These are phyloP conservation scores for Nissolia schottii DNA, from an alignment of 306 rosid genomes.

Conservation along the genomic window DNA sequence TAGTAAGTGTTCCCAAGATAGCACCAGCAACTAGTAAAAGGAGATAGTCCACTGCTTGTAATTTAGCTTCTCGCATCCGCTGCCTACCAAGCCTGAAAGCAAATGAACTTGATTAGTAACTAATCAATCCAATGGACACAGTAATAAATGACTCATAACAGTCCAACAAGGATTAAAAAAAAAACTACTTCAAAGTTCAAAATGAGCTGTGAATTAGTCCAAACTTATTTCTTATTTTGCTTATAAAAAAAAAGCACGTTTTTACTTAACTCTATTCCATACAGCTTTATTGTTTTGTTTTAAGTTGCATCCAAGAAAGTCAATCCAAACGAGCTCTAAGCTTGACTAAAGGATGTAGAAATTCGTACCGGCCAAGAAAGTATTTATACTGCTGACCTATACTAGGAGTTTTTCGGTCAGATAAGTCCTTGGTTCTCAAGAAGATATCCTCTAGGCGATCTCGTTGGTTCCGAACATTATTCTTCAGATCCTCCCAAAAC, in stretches of 20 bases:
- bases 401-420: slow-evolving; percentile 55
- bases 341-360: no score
- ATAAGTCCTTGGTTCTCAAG: slow-evolving; percentile 46
- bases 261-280: no score
- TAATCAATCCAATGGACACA: slow-evolving; percentile 9
- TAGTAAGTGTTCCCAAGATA: slow-evolving; percentile 58
- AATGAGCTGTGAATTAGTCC: neutral
- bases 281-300: no score
- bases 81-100: slow-evolving; percentile 60
- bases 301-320: no score
- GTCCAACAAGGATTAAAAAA: neutral
- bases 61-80: slow-evolving; percentile 49
- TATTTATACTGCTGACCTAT: slow-evolving; percentile 50
- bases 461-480: slow-evolving; percentile 31
- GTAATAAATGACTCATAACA: neutral
- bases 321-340: no score
- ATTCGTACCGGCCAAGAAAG: slow-evolving; percentile 51
- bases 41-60: slow-evolving; percentile 55
- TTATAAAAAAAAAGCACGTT: no score
- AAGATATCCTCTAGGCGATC: slow-evolving; percentile 42
- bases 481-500: slow-evolving; percentile 48
- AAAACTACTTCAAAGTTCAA: neutral
- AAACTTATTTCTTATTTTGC: neutral
- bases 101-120: slow-evolving; percentile 12
- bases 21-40: slow-evolving; percentile 70